Conservation (phyloP, 2,329 filamentous ascomycete species). For the Parascedosporium putredinis region DNA sequence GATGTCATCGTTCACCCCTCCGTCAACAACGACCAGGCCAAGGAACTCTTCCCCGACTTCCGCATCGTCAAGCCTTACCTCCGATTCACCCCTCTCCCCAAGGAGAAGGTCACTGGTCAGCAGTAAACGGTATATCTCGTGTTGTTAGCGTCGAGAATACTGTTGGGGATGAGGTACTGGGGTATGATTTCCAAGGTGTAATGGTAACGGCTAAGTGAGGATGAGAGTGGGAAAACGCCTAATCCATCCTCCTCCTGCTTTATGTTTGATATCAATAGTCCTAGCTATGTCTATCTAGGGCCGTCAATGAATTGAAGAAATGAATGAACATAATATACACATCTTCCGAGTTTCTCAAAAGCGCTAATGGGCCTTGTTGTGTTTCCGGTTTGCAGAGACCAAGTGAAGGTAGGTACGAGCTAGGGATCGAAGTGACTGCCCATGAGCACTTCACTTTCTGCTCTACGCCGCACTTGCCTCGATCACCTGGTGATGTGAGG, state of each 20-base stretch:
- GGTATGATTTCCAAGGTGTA: neutral
- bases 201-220: neutral
- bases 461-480: neutral
- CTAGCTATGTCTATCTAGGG: neutral
- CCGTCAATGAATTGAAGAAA: constrained; percentile 2
- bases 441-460: neutral
- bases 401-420: too few relatives aligned
- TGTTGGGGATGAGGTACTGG: neutral
- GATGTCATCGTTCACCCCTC: constrained; percentile 86
- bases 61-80: constrained; percentile 62
- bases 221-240: neutral
- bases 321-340: constrained; percentile 3
- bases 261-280: neutral
- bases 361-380: too few relatives aligned
- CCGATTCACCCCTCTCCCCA: constrained; percentile 58
- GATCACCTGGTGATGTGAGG: too few relatives aligned
- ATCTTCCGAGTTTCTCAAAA: too few relatives aligned
- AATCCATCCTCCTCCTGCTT: too few relatives aligned
- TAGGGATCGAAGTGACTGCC: too few relatives aligned
- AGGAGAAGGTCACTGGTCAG: constrained; percentile 34
- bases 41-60: constrained; percentile 75
- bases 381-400: too few relatives aligned
- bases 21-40: constrained; percentile 75
- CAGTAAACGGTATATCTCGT: constrained; percentile 12
- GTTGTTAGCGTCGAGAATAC: neutral